phyloP scores from a whole-genome alignment of 1,284 basidiomycete genomes.

The Ganoderma lingzhi region DNA sequence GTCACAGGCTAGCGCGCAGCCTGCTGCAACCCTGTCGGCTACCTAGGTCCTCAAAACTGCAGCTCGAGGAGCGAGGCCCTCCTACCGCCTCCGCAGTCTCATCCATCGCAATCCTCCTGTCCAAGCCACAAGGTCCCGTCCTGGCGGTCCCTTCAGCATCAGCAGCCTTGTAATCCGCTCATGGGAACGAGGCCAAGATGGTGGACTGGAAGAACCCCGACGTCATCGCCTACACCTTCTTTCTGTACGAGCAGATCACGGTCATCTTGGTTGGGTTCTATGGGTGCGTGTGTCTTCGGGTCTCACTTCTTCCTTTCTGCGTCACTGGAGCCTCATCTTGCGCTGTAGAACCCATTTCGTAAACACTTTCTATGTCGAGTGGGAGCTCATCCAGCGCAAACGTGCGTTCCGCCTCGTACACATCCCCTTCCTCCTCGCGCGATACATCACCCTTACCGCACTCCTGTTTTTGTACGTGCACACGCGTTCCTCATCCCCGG shows the following conservation, averaged over 20 bases:
- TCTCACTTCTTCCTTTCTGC: no score
- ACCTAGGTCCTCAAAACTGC: not conserved
- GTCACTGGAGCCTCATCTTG: not conserved
- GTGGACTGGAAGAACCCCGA: constrained; percentile 26
- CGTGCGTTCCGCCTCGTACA: constrained; percentile 21
- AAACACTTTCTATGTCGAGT: constrained; percentile 19
- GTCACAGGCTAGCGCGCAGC: not conserved
- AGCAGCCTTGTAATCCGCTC: not conserved
- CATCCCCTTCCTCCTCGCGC: constrained; percentile 27
- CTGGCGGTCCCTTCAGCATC: not conserved
- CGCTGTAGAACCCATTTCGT: constrained; percentile 20
- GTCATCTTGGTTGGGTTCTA: constrained; percentile 28
- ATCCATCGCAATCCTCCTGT: not conserved
- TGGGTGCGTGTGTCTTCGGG: constrained; percentile 15
- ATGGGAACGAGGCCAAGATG: not conserved
- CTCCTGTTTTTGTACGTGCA: constrained; percentile 26
- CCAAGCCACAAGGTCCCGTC: not conserved
- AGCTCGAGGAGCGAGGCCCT: not conserved
- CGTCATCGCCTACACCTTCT: constrained; percentile 18
- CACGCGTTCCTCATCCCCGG: not conserved
- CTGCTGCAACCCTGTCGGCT: not conserved
- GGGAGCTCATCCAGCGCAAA: constrained; percentile 24
- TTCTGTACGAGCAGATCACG: constrained; percentile 24
- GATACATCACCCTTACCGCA: constrained; percentile 21
- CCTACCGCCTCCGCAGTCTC: not conserved